Conservation (phyloP, 2,329 filamentous ascomycete species). For the Colletotrichum sp. region DNA sequence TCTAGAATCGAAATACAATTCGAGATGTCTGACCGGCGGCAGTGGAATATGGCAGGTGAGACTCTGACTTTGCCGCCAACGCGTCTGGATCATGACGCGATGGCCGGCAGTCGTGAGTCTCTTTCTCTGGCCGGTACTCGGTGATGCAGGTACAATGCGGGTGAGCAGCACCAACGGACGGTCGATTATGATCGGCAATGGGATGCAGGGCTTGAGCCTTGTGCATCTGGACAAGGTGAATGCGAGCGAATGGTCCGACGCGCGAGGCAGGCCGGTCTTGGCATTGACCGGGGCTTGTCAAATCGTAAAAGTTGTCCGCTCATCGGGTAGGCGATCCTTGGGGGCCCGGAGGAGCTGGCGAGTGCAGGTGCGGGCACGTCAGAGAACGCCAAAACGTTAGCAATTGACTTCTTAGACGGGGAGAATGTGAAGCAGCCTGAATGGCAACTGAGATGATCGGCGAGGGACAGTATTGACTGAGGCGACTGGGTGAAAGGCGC, state of each 20-base stretch:
- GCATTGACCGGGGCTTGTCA: neutral
- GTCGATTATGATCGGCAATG: conserved; percentile 3
- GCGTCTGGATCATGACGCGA: neutral
- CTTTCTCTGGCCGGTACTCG: neutral
- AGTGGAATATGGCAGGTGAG: neutral
- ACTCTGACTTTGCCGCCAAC: neutral
- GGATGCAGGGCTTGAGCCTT: neutral
- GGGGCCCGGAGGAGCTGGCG: neutral
- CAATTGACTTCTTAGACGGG: no score
- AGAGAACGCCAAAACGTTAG: neutral
- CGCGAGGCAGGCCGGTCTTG: neutral
- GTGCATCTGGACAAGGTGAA: neutral
- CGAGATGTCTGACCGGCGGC: neutral
- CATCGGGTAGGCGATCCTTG: neutral
- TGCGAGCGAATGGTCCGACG: neutral
- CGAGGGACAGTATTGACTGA: neutral
- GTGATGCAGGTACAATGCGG: neutral
- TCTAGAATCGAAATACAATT: neutral
- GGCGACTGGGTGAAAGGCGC: neutral
- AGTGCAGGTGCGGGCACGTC: neutral
- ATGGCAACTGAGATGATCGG: neutral
- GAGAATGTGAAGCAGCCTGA: neutral
- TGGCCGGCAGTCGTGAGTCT: neutral
- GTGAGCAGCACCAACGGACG: neutral
- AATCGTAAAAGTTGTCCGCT: neutral